Conservation (phyloP, 148 eudicot species). For the Amaranthus hypochondriacus region DNA sequence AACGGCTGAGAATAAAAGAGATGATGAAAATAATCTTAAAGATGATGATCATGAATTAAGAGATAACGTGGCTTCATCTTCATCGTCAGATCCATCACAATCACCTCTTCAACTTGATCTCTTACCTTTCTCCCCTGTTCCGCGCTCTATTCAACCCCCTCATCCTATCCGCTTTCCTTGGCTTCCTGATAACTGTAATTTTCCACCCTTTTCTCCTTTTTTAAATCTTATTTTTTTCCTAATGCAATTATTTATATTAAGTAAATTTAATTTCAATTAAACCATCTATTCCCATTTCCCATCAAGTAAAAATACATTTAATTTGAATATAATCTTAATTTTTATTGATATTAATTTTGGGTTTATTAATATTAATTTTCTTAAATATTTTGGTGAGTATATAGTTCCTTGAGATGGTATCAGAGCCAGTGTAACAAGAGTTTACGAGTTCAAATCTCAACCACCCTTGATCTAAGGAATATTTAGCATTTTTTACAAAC, state of each 20-base stretch:
- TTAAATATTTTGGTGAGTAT: no score
- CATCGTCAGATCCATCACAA: constrained; percentile 26
- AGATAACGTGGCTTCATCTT: constrained; percentile 23
- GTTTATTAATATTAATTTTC: no score
- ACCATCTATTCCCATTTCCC: no score
- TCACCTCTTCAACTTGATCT: constrained; percentile 30
- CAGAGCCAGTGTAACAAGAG: no score
- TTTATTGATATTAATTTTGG: no score
- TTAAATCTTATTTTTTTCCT: background rate
- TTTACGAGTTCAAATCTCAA: no score
- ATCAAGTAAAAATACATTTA: no score
- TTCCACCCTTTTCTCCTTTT: background rate
- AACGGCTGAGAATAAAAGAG: constrained; percentile 22
- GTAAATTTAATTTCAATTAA: background rate
- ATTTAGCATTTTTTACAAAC: no score
- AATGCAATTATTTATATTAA: background rate
- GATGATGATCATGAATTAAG: background rate
- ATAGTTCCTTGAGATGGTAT: no score
- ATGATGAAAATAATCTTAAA: background rate
- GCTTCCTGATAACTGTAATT: constrained; percentile 30
- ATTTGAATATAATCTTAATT: no score
- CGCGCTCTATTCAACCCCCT: constrained; percentile 1
- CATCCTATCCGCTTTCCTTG: constrained; percentile 32
- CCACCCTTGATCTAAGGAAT: no score
- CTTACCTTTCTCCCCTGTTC: constrained; percentile 28